Evolutionary conservation across 2,329 filamentous ascomycete genomes (phyloP), one percentile per base, ranked within the genome.

Genomic region (Pseudopithomyces maydicus): DNA sequence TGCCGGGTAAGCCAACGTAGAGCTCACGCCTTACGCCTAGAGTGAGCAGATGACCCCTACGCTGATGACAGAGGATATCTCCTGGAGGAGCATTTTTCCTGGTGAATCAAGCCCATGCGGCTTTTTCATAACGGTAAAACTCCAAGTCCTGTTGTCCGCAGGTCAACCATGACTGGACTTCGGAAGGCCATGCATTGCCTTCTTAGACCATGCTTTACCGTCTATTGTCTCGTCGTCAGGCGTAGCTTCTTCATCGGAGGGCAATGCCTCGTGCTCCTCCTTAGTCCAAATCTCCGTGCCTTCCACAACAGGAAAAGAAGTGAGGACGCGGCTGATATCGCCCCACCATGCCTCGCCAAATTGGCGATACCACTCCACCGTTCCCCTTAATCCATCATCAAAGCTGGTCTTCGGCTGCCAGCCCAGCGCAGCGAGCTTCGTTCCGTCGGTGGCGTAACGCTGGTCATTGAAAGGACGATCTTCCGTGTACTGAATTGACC

Each of bases 401-500:
- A 77, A 77, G 19, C 58, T 62, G 26, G 66, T 75, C 55, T 67
- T 74, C 3, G 70, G 75, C 43, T 69, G 32, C 75, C 75, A 78
- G 0, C 75, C 76, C 12, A 78, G 63, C 17, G 64, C 62, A 1
- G 70, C 62, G 6, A 78, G 66, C 58, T 78, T 78, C 5, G 74
- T 62, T 0, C 75, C 74, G 44, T 78, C 74, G 1, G 75, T 75
- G 2, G 74, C 74, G 55, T 77, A 77, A 22, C 75, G 68, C 51
- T 73, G 71, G 53, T 78, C 76, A 47, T 77, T 76, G 67, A 77
- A 94, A 0, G 90, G 90, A 19, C 91, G 83, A 76, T 95, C 90
- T 61, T 88, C 83, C 2, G 89, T 91, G 75, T 91, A 89, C 73
- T 89, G 86, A 65, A 93, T 84, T 83, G 87, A 90, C 66, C 82